Evolutionary conservation across 106 monocot genomes (phyloP).

Genomic region (Cymbidium sinense): DNA sequence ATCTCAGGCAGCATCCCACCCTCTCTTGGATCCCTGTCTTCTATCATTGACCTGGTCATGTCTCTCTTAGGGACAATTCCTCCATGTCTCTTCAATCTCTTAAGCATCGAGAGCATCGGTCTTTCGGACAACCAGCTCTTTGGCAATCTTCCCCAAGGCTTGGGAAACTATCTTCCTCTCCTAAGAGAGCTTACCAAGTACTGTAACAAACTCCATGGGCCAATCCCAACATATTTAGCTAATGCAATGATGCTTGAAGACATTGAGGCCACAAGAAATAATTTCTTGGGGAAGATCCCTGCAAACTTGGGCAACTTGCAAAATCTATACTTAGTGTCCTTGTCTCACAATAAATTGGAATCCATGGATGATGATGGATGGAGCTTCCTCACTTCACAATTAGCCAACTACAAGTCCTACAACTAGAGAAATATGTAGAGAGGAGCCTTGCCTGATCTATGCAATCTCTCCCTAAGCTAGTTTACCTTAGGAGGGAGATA

Average conservation of each 20-base stretch:
- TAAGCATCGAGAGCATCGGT: background rate
- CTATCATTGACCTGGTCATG: background rate
- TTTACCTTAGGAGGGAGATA: background rate
- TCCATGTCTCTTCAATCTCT: conserved; percentile 4
- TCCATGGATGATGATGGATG: background rate
- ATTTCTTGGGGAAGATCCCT: conserved; percentile 30
- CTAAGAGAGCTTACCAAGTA: conserved; percentile 4
- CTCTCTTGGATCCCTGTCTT: background rate
- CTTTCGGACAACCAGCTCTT: conserved; percentile 22
- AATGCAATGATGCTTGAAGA: conserved; percentile 7
- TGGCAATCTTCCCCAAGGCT: conserved; percentile 16
- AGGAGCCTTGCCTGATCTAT: background rate
- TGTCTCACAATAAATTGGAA: background rate
- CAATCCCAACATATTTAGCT: conserved; percentile 16
- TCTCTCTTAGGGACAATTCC: conserved; percentile 4
- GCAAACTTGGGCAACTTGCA: conserved; percentile 16
- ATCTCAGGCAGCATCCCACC: conserved; percentile 5
- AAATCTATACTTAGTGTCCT: background rate
- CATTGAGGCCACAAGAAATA: conserved; percentile 15
- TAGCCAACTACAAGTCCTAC: background rate
- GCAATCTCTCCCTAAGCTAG: background rate
- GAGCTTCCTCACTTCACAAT: background rate
- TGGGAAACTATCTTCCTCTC: conserved; percentile 6
- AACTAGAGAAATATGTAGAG: background rate
- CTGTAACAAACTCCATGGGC: conserved; percentile 18